Conservation (phyloP, 2,329 filamentous ascomycete species). For the Ilyonectria sp. region DNA sequence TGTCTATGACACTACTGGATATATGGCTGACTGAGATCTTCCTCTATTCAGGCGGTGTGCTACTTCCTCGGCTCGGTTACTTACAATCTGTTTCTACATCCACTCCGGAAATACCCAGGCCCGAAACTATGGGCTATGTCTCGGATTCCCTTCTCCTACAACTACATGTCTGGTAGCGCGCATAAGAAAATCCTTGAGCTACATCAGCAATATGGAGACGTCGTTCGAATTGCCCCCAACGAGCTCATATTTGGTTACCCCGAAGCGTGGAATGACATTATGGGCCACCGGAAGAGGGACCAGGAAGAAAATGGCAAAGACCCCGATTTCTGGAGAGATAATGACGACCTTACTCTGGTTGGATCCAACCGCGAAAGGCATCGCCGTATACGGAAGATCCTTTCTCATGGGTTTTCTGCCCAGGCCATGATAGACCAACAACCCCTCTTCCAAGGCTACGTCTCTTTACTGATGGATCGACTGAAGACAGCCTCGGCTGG, state of each 20-base stretch:
- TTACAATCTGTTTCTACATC: conserved; percentile 18
- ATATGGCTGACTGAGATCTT: too few species aligned
- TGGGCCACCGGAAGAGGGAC: neutral
- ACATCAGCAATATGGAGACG: conserved; percentile 12
- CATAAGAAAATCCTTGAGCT: neutral
- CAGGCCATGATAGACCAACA: conserved; percentile 49
- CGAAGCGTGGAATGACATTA: too few species aligned
- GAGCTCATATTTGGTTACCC: conserved; percentile 14
- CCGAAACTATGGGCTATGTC: conserved; percentile 13
- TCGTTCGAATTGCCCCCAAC: conserved; percentile 14
- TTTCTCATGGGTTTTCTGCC: conserved; percentile 47
- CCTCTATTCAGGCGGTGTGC: too few species aligned
- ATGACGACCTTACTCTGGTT: conserved; percentile 16
- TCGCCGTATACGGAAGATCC: conserved; percentile 31
- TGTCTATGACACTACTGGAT: too few species aligned
- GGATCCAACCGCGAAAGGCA: conserved; percentile 14
- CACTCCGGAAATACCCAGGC: conserved; percentile 20
- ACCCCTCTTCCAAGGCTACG: conserved; percentile 42
- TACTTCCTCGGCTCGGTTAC: neutral
- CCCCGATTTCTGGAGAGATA: conserved; percentile 14
- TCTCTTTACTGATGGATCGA: conserved; percentile 41
- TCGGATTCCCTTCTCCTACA: neutral
- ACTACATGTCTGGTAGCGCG: neutral
- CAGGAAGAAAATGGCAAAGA: conserved; percentile 24
- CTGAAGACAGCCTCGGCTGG: conserved; percentile 30